Percentiles rank a stretch among this genome's conserved stretches.
These are phyloP conservation scores for Dillenia turbinata DNA, from an alignment of 164 flowering plant genomes.

Conservation along the genomic window DNA sequence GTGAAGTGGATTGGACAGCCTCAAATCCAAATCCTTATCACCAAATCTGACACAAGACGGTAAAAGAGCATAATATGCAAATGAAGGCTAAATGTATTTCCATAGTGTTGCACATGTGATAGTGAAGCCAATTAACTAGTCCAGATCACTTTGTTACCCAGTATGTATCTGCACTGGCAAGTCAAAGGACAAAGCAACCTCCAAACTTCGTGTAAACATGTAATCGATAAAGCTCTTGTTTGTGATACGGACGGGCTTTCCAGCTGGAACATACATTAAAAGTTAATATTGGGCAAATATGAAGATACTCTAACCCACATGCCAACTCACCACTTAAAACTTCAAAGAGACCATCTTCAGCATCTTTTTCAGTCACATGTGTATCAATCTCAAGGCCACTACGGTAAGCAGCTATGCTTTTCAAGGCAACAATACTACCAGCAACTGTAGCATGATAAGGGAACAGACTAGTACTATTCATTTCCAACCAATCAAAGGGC, in stretches of 20 bases:
- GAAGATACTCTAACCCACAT: neutral
- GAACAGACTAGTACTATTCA: conserved; percentile 7
- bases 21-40: conserved; percentile 86
- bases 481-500: conserved; percentile 5
- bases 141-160: conserved; percentile 46
- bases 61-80: neutral
- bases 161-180: conserved; percentile 94
- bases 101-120: conserved; percentile 2
- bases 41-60: conserved; percentile 54
- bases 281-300: neutral
- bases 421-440: conserved; percentile 52
- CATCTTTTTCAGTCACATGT: conserved; percentile 51
- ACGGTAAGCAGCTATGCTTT: conserved; percentile 94
- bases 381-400: conserved; percentile 81
- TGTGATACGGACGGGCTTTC: conserved; percentile 65
- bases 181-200: conserved; percentile 56
- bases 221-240: conserved; percentile 82
- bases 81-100: neutral
- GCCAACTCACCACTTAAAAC: conserved; percentile 49
- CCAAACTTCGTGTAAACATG: conserved; percentile 65
- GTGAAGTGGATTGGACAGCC: conserved; percentile 86
- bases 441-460: conserved; percentile 63
- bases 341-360: conserved; percentile 66
- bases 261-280: conserved; percentile 40
- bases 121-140: neutral